Base-by-base conservation (phyloP, 2,329 filamentous ascomycete genomes). In the Thielaviopsis ethacetica region DNA sequence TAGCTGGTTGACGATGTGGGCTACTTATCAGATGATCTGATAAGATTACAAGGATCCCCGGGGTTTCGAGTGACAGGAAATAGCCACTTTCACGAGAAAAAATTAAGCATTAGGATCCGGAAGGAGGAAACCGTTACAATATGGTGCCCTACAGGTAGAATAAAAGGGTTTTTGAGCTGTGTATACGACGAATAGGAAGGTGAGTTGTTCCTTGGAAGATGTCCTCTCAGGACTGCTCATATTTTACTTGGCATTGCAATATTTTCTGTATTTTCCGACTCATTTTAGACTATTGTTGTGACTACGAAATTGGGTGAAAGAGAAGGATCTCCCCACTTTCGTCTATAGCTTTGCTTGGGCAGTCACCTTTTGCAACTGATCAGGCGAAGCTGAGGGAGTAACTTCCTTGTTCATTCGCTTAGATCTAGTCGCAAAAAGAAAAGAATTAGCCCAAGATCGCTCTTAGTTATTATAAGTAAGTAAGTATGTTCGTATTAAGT, bases 11-110 rank as follows among this genome's bases (percentile, higher is more conserved):
- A 34, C 30, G 30, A 34, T 34, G 30, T 34, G 30, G n/a, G 9
- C n/a, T 49, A 21, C 6, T 66, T 65, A 66, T 66, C 65, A 62
- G 65, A 66, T 65, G 62, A 66, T 66, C 65, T 63, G 65, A 66
- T 66, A 65, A 66, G 62, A 65, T 60, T 50, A 47, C 30, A 59
- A n/a, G 38, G 38, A 44, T n/a, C 13, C n/a, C 10, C 2, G 30
- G n/a, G 44, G n/a, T 21, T n/a, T 21, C 2, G 7, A 5, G 2
- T 19, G 19, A 13, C 6, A 6, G 1, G 21, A 21, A 10, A 49
- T 17, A 21, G 44, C 44, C n/a, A 49, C 17, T 49, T 49, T 49
- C 10, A n/a, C 38, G 4, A 49, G 44, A n/a, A 21, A 49, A 49
- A 49, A 49, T n/a, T 17, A 49, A 49, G 7, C 44, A 49, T 49